These are phyloP conservation scores for Sarcomyxa edulis DNA, from an alignment of 768 basidiomycete genomes.

Conservation along the genomic window DNA sequence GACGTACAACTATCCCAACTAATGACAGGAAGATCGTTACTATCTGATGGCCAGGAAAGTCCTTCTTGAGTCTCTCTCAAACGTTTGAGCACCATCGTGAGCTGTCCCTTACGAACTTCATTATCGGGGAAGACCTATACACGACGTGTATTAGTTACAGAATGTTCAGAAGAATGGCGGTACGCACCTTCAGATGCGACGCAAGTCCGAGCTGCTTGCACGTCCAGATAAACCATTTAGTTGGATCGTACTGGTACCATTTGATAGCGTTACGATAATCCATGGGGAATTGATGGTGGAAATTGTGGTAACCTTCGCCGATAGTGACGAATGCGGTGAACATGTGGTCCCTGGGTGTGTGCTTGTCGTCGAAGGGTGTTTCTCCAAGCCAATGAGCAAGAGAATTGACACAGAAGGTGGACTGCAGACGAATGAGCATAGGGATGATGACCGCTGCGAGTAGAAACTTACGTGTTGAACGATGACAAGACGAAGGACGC, in stretches of 20 bases:
- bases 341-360: conserved; percentile 83
- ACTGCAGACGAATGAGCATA: conserved; percentile 77
- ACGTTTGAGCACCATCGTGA: conserved; percentile 92
- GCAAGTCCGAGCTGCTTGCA: conserved; percentile 60
- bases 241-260: conserved; percentile 92
- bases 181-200: conserved; percentile 55
- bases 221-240: conserved; percentile 84
- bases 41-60: conserved; percentile 76
- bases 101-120: conserved; percentile 78
- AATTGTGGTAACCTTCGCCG: conserved; percentile 98
- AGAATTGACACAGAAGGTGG: conserved; percentile 96
- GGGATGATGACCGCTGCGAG: conserved; percentile 3
- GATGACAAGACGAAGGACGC: conserved; percentile 54
- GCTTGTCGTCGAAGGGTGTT: conserved; percentile 76
- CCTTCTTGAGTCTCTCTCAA: conserved; percentile 72
- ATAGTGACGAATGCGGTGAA: conserved; percentile 87
- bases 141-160: neutral
- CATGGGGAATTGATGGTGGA: conserved; percentile 96
- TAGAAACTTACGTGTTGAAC: conserved; percentile 57
- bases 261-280: conserved; percentile 95
- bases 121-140: conserved; percentile 45
- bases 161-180: neutral
- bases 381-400: conserved; percentile 96
- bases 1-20: conserved; percentile 81
- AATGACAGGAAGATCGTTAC: conserved; percentile 72